phyloP scores from a whole-genome alignment of 768 basidiomycete species.

The Macrocybe gigantea region DNA sequence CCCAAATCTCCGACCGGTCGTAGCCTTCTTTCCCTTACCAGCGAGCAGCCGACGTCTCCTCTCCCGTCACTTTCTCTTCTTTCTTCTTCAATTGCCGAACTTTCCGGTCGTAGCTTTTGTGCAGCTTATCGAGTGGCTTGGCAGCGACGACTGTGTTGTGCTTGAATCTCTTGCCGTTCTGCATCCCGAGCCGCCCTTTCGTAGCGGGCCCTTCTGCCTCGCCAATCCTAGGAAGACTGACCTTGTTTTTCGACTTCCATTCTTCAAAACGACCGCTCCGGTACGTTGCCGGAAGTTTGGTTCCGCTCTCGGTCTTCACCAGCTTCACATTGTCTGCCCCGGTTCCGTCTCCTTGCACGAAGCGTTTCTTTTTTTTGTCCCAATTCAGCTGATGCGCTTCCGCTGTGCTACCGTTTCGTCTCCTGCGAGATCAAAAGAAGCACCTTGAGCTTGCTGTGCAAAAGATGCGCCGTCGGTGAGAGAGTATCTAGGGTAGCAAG shows the following conservation, averaged over 20 bases:
- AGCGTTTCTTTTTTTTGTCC: slow-evolving; percentile 97
- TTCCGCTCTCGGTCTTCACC: slow-evolving; percentile 89
- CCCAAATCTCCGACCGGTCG: slow-evolving; percentile 38
- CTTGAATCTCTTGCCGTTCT: slow-evolving; percentile 59
- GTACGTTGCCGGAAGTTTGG: slow-evolving; percentile 85
- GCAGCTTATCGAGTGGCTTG: slow-evolving; percentile 74
- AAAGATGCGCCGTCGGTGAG: slow-evolving; percentile 86
- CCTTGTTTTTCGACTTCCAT: slow-evolving; percentile 79
- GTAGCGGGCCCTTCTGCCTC: slow-evolving; percentile 58
- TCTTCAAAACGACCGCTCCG: slow-evolving; percentile 92
- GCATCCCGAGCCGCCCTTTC: slow-evolving; percentile 27
- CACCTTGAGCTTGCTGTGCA: slow-evolving; percentile 72
- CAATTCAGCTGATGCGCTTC: slow-evolving; percentile 70
- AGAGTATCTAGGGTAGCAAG: slow-evolving; percentile 59
- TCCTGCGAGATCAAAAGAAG: slow-evolving; percentile 76
- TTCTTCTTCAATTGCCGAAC: slow-evolving; percentile 55
- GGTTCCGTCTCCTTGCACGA: slow-evolving; percentile 76
- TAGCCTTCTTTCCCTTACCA: slow-evolving; percentile 22
- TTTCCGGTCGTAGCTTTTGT: slow-evolving; percentile 72
- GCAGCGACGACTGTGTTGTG: slow-evolving; percentile 60
- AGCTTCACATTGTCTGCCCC: slow-evolving; percentile 94
- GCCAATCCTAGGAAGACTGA: slow-evolving; percentile 75
- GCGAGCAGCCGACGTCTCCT: slow-evolving; percentile 11
- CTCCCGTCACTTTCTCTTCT: slow-evolving; percentile 27
- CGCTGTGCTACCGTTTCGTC: slow-evolving; percentile 64